Percentiles rank a stretch among this genome's conserved stretches.
Conservation (phyloP, 2,329 filamentous ascomycete genomes). For the Ophiostoma sp. region DNA sequence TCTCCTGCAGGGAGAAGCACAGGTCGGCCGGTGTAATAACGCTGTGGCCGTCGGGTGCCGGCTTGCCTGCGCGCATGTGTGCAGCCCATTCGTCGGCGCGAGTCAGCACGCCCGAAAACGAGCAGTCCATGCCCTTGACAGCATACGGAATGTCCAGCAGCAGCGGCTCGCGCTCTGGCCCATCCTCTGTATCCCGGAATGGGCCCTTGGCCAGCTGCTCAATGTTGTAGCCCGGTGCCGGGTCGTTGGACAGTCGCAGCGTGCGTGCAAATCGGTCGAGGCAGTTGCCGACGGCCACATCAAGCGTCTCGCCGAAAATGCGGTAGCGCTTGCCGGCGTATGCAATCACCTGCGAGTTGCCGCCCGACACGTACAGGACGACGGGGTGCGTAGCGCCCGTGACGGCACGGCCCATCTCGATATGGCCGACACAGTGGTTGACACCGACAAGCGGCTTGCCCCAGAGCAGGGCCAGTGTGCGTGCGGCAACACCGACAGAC, state of each 20-base stretch:
- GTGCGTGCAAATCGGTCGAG: conserved; percentile 93
- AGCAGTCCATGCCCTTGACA: conserved; percentile 98
- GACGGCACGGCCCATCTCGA: conserved; percentile 95
- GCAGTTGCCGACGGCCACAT: conserved; percentile 97
- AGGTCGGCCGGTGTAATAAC: conserved; percentile 79
- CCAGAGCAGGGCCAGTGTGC: conserved; percentile 80
- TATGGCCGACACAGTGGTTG: conserved; percentile 97
- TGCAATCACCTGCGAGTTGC: conserved; percentile 96
- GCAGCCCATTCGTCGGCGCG: conserved; percentile 74
- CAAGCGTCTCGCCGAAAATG: conserved; percentile 95
- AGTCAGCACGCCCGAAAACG: conserved; percentile 87
- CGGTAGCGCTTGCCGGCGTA: conserved; percentile 92
- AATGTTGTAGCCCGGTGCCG: conserved; percentile 95
- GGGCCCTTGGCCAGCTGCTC: conserved; percentile 71
- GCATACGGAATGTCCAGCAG: conserved; percentile 88
- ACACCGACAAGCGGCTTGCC: conserved; percentile 83
- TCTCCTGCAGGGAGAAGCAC: conserved; percentile 94
- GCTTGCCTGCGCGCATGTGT: conserved; percentile 50
- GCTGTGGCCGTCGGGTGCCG: conserved; percentile 46
- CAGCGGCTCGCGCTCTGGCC: conserved; percentile 54
- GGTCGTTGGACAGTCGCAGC: conserved; percentile 87
- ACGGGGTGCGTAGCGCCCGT: conserved; percentile 88
- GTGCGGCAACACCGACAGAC: conserved; percentile 74
- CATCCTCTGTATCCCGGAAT: conserved; percentile 21
- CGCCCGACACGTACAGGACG: conserved; percentile 90